Conservation (phyloP, 495 filamentous ascomycete genomes). For the Sporormia fimetaria region DNA sequence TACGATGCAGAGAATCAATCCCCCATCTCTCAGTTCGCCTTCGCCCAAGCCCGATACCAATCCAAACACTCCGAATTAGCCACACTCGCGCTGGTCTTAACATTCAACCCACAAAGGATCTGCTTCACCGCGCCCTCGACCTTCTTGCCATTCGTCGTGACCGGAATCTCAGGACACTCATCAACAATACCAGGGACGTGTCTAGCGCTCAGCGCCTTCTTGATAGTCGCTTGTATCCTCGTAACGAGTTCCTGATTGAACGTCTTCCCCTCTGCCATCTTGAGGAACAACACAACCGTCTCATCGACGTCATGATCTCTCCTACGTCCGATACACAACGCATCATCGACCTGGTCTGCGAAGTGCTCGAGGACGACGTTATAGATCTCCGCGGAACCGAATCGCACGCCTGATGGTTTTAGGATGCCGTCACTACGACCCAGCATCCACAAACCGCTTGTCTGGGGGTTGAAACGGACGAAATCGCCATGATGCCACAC, state of each 20-base stretch:
- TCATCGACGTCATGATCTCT: slow-evolving; percentile 67
- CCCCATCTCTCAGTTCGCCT: slow-evolving; percentile 14
- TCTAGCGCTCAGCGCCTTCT: slow-evolving; percentile 66
- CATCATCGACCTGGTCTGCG: slow-evolving; percentile 63
- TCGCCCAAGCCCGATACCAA: slow-evolving; percentile 66
- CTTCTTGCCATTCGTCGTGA: slow-evolving; percentile 89
- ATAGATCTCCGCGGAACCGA: slow-evolving; percentile 81
- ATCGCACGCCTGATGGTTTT: slow-evolving; percentile 67
- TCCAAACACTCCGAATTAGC: slow-evolving; percentile 73
- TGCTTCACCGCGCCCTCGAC: slow-evolving; percentile 90
- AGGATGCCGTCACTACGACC: slow-evolving; percentile 68
- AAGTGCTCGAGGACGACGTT: slow-evolving; percentile 78
- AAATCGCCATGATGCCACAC: slow-evolving; percentile 97
- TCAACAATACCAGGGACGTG: slow-evolving; percentile 80
- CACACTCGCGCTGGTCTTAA: slow-evolving; percentile 77
- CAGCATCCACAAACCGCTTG: slow-evolving; percentile 73
- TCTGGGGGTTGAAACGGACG: slow-evolving; percentile 59
- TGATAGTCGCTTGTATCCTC: slow-evolving; percentile 51
- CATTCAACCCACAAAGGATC: slow-evolving; percentile 75
- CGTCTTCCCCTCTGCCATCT: slow-evolving; percentile 46
- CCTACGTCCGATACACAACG: slow-evolving; percentile 70
- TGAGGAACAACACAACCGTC: slow-evolving; percentile 74
- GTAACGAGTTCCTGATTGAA: slow-evolving; percentile 44
- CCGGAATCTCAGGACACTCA: slow-evolving; percentile 67
- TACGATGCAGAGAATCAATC: no score